phyloP scores from a whole-genome alignment of 2,329 filamentous ascomycete genomes.

The Leptosphaerulina australis region DNA sequence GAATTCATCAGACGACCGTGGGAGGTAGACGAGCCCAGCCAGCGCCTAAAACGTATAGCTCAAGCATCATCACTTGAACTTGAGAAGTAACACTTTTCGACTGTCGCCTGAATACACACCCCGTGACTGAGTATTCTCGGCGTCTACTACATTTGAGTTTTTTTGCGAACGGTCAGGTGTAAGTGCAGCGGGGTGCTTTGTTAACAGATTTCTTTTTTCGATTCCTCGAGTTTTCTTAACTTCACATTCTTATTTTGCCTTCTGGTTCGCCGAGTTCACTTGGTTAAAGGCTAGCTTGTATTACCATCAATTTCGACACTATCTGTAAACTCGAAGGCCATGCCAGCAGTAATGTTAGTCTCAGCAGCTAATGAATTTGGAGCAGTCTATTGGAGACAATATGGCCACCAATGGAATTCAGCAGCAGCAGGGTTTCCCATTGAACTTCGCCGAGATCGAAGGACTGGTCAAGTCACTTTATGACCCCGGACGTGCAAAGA shows the following conservation, averaged over 20 bases:
- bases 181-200: not conserved
- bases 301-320: not conserved
- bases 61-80: conserved; percentile 1
- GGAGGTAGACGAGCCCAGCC: conserved; percentile 17
- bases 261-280: not conserved
- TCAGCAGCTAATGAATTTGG: not conserved
- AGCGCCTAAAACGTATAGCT: conserved; percentile 7
- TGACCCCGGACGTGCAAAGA: conserved; percentile 53
- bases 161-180: not conserved
- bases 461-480: conserved; percentile 60
- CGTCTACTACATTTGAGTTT: not conserved
- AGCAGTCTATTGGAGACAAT: conserved; percentile 2
- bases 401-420: conserved; percentile 12
- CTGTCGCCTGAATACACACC: not conserved
- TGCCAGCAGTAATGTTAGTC: not conserved
- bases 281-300: not conserved
- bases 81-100: not conserved
- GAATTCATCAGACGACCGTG: conserved; percentile 11
- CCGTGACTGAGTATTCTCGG: not conserved
- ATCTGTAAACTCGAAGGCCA: not conserved
- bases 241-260: not conserved
- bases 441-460: conserved; percentile 45
- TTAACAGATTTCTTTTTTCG: not conserved
- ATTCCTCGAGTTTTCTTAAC: not conserved
- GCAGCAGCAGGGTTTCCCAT: conserved; percentile 29